A percentile compares a stretch with the other conserved stretches of the same genome.
Conservation (phyloP, 306 rosid species). For the Castanospermum australe region DNA sequence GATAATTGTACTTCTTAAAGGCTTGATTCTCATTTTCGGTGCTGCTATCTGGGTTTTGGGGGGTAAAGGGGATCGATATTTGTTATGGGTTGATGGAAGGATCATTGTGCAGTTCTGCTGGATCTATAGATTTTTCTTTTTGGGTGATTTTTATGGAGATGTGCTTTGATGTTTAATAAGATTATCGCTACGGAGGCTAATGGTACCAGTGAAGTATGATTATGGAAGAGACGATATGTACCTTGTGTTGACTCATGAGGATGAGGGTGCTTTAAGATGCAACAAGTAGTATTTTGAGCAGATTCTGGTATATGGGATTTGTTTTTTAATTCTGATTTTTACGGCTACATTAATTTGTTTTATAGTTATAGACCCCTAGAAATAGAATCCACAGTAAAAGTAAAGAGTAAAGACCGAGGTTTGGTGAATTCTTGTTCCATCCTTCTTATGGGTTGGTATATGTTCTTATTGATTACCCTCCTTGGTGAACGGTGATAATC, state of each 20-base stretch:
- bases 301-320: not conserved
- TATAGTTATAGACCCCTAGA: no score
- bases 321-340: no score
- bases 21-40: not conserved
- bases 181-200: not conserved
- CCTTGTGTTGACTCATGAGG: not conserved
- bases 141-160: not conserved
- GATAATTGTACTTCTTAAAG: not conserved
- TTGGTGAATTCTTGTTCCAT: not conserved
- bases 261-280: no score
- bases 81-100: not conserved
- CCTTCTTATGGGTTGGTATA: no score
- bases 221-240: no score
- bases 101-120: not conserved
- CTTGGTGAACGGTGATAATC: no score
- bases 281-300: not conserved
- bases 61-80: not conserved
- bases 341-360: no score
- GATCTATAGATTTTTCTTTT: not conserved
- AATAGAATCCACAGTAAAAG: no score
- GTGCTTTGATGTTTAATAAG: not conserved
- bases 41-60: not conserved
- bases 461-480: no score
- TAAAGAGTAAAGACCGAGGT: no score
- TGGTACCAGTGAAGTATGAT: not conserved